Evolutionary conservation across 306 rosid genomes (phyloP).

Genomic region (Vachellia pachyceras): DNA sequence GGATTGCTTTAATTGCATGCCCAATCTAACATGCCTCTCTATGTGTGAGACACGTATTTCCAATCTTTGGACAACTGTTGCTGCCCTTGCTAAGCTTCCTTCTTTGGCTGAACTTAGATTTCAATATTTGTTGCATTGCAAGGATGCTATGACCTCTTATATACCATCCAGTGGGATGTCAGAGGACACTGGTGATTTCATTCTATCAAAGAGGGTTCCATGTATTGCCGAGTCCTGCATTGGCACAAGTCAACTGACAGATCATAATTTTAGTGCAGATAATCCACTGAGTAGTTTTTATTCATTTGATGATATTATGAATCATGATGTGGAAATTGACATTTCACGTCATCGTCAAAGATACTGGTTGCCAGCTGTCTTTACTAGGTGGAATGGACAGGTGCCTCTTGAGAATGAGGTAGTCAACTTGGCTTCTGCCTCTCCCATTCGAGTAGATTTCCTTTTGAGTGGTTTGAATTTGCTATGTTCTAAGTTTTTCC

Average conservation of each 20-base stretch:
- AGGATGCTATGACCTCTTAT: conserved; percentile 56
- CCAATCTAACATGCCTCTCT: conserved; percentile 73
- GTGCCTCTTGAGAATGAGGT: conserved; percentile 64
- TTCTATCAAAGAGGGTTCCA: conserved; percentile 48
- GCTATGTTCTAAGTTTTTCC: not conserved
- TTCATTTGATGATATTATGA: conserved; percentile 50
- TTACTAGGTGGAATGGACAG: conserved; percentile 48
- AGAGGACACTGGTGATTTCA: conserved; percentile 43
- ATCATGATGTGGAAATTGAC: conserved; percentile 59
- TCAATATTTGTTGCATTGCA: conserved; percentile 70
- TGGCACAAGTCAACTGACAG: conserved; percentile 43
- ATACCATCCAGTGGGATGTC: conserved; percentile 54
- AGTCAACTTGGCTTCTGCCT: conserved; percentile 23
- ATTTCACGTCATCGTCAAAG: conserved; percentile 48
- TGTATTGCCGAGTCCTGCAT: conserved; percentile 43
- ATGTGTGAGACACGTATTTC: conserved; percentile 79
- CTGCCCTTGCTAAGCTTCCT: conserved; percentile 80
- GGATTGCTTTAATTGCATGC: conserved; percentile 84
- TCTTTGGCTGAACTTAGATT: conserved; percentile 78
- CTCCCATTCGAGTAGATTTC: conserved; percentile 11
- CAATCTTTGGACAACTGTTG: conserved; percentile 87
- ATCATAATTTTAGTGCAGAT: conserved; percentile 47
- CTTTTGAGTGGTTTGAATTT: conserved; percentile 27
- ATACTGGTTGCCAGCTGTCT: conserved; percentile 50
- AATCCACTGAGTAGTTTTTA: conserved; percentile 54